phyloP scores from a whole-genome alignment of 148 eudicot species.

The Polygonum aviculare region DNA sequence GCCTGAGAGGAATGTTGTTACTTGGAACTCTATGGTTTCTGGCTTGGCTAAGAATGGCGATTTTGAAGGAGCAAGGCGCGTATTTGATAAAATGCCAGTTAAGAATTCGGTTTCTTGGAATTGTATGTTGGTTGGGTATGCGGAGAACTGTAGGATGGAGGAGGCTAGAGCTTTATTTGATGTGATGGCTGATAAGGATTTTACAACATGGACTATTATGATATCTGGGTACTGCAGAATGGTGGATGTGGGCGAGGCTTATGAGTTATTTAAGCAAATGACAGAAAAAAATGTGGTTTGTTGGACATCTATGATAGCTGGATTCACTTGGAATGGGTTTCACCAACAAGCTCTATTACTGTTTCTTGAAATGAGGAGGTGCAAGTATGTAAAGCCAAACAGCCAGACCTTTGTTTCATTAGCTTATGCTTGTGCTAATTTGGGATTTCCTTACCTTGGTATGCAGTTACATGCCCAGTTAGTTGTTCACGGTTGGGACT shows the following conservation, averaged over 20 bases:
- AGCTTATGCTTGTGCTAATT: conserved; percentile 33
- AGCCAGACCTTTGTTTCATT: conserved; percentile 27
- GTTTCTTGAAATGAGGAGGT: conserved; percentile 27
- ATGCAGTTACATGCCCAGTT: conserved; percentile 32
- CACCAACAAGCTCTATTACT: conserved; percentile 25
- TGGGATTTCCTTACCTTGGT: conserved; percentile 23
- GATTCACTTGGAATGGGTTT: conserved; percentile 36
- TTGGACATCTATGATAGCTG: conserved; percentile 44
- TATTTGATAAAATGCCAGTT: conserved; percentile 29
- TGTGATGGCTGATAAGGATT: conserved; percentile 24
- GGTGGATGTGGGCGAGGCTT: conserved; percentile 22
- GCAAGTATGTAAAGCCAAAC: conserved; percentile 22
- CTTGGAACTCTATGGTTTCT: conserved; percentile 34
- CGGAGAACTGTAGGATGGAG: conserved; percentile 25
- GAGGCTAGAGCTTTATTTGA: conserved; percentile 38
- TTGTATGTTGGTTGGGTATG: conserved; percentile 33
- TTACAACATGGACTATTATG: conserved; percentile 34
- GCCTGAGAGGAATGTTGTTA: conserved; percentile 38
- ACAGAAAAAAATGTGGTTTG: conserved; percentile 33
- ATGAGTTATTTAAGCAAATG: conserved; percentile 26
- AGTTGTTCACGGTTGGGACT: conserved; percentile 15
- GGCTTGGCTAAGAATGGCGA: conserved; percentile 32
- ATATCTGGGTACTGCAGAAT: conserved; percentile 29
- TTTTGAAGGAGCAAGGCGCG: conserved; percentile 26
- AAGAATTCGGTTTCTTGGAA: conserved; percentile 37